Conservation (phyloP, 495 filamentous ascomycete species). For the Melanomma pulvis-pyrius region DNA sequence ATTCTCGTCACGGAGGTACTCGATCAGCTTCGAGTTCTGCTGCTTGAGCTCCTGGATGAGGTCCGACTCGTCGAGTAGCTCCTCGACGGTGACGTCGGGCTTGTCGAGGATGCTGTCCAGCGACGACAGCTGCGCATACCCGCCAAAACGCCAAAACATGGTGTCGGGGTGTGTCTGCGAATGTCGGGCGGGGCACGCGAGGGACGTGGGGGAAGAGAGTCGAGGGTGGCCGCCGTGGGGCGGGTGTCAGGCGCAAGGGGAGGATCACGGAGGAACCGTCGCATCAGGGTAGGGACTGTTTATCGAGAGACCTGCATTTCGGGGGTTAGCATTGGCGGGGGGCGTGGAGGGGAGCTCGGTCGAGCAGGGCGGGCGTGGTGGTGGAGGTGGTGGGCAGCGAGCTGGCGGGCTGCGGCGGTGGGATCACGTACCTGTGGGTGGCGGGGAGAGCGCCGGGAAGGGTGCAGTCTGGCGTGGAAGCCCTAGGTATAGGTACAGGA, state of each 20-base stretch:
- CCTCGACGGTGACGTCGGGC: conserved; percentile 89
- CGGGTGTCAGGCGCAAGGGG: conserved; percentile 21
- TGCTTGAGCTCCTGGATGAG: conserved; percentile 96
- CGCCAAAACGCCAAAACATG: conserved; percentile 99
- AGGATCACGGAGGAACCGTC: conserved; percentile 2
- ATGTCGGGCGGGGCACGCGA: conserved; percentile 4
- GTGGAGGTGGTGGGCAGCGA: neutral
- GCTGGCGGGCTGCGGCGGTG: neutral
- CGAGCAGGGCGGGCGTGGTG: too few relatives aligned
- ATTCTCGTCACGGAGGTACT: conserved; percentile 86
- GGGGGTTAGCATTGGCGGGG: neutral
- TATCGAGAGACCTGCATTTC: conserved; percentile 3
- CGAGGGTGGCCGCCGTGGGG: conserved; percentile 18
- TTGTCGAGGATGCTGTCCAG: conserved; percentile 97
- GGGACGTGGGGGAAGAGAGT: conserved; percentile 14
- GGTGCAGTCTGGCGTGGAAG: neutral
- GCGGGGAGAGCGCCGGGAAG: conserved; percentile 17
- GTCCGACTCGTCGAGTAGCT: conserved; percentile 93
- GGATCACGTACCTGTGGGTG: conserved; percentile 22
- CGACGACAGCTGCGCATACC: conserved; percentile 94
- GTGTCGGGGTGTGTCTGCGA: conserved; percentile 46
- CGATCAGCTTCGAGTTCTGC: conserved; percentile 96
- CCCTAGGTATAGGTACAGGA: too few relatives aligned
- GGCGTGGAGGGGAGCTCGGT: neutral
- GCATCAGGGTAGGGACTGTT: conserved; percentile 15